Conservation (phyloP, 2,329 filamentous ascomycete genomes). For the Ceratocystis albifundus region DNA sequence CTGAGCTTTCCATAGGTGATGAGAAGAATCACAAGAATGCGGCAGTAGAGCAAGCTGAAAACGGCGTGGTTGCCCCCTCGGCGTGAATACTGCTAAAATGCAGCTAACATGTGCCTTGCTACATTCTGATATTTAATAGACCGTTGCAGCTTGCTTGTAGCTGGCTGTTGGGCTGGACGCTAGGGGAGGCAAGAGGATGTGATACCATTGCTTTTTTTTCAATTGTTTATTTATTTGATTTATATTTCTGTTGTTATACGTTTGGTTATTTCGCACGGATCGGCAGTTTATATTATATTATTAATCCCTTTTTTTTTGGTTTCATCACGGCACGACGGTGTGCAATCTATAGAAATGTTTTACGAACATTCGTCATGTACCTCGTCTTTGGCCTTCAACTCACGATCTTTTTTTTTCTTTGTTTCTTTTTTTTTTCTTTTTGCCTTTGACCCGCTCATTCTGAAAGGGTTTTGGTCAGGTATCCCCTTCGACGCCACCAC, state of each 20-base stretch:
- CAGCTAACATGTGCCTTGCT: background rate
- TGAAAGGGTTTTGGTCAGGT: conserved; percentile 17
- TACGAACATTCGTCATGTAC: background rate
- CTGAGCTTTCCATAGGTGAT: conserved; percentile 24
- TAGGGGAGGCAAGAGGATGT: background rate
- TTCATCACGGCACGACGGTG: background rate
- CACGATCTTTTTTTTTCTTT: background rate
- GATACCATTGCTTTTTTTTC: conserved; percentile 20
- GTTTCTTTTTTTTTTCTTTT: too few relatives aligned
- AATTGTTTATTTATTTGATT: conserved; percentile 6
- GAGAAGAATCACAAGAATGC: conserved; percentile 25
- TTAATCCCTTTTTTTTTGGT: background rate
- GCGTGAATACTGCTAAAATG: background rate
- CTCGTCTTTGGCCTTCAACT: background rate
- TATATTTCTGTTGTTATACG: background rate
- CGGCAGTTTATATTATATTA: background rate
- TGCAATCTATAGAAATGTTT: background rate
- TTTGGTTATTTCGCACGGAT: background rate
- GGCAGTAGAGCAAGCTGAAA: conserved; percentile 12
- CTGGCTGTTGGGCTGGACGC: background rate
- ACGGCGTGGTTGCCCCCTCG: conserved; percentile 11
- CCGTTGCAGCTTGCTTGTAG: background rate
- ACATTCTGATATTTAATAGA: background rate
- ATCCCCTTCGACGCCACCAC: conserved; percentile 65
- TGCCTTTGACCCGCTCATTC: background rate